Evolutionary conservation across 1,284 basidiomycete genomes (phyloP), one percentile per base, ranked within the genome.

Genomic region (Puccinia hordei): DNA sequence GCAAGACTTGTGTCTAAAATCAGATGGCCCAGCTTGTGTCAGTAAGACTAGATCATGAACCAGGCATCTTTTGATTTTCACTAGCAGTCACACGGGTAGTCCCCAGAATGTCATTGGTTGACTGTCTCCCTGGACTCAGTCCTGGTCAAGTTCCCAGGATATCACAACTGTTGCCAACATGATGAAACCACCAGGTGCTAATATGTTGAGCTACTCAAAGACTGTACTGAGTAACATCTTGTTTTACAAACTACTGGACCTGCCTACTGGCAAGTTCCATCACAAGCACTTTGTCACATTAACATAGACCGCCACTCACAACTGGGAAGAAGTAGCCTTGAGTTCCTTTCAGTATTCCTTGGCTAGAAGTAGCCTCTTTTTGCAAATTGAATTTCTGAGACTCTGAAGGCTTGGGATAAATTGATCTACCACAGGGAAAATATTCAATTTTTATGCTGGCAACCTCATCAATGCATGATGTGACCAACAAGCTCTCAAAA

Each of bases 1-100:
- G 94, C 89, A 98, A 98, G 90, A 99, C 99, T 89, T 95, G 98
- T 88, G 97, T 95, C 78, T 99, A 99, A 86, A 97, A 99, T 83
- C 91, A 94, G 93, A 98, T 99, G 93, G 93, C 97, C 1, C 87
- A 89, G 81, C 94, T 95, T 86, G 97, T 93, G 51, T 95, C 93
- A 81, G 96, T 98, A 85, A 90, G 90, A 84, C 88, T 99, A 81
- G 91, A 92, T 85, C 93, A 97, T 85, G 96, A 98, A 84, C 93
- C 94, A 6, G 93, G 98, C 87, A 98, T 98, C 87, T 88, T 99
- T 81, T 93, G 97, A 78, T 99, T 99, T 88, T n/a, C n/a, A 98
- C 95, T 6, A 96, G 95, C 19, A 94, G 95, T 35, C 94, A 97
- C 84, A 91, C 93, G 5, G 89, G 92, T 65, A 95, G 93, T 83